Conservation (phyloP, 805 yeast species). For the Wickerhamomyces tratensis region DNA sequence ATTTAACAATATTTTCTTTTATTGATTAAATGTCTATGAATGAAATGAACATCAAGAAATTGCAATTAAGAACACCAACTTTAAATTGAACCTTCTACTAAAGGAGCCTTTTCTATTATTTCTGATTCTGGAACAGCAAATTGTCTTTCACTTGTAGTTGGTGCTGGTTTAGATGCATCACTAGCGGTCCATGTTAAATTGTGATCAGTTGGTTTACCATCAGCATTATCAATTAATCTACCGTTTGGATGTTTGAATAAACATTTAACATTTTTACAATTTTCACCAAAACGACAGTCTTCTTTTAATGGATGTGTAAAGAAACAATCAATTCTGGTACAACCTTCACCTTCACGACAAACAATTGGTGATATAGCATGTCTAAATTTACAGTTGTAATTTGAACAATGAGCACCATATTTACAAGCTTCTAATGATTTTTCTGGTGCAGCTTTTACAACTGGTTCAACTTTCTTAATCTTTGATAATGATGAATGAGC, state of each 20-base stretch:
- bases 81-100: slow-evolving; percentile 24
- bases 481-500: slow-evolving; percentile 78
- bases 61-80: too few species aligned
- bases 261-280: slow-evolving; percentile 67
- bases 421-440: slow-evolving; percentile 74
- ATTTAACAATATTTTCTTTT: too few species aligned
- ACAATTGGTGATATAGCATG: slow-evolving; percentile 68
- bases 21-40: too few species aligned
- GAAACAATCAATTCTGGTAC: slow-evolving; percentile 72
- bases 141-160: slow-evolving; percentile 46
- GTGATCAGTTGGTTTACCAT: slow-evolving; percentile 3
- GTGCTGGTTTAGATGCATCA: slow-evolving; percentile 12
- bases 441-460: slow-evolving; percentile 26
- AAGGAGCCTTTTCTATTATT: slow-evolving; percentile 59
- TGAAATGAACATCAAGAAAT: too few species aligned
- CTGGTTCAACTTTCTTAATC: slow-evolving; percentile 26
- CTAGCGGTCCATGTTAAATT: slow-evolving; percentile 15
- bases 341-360: slow-evolving; percentile 76
- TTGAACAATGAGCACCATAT: slow-evolving; percentile 68
- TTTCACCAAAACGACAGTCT: slow-evolving; percentile 70
- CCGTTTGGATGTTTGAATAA: slow-evolving; percentile 75
- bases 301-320: slow-evolving; percentile 77
- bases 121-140: slow-evolving; percentile 75
- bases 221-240: slow-evolving; percentile 29
- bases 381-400: slow-evolving; percentile 70